These are phyloP conservation scores for Pseudomassariella vexata DNA, from an alignment of 2,329 filamentous ascomycete genomes.

Conservation along the genomic window DNA sequence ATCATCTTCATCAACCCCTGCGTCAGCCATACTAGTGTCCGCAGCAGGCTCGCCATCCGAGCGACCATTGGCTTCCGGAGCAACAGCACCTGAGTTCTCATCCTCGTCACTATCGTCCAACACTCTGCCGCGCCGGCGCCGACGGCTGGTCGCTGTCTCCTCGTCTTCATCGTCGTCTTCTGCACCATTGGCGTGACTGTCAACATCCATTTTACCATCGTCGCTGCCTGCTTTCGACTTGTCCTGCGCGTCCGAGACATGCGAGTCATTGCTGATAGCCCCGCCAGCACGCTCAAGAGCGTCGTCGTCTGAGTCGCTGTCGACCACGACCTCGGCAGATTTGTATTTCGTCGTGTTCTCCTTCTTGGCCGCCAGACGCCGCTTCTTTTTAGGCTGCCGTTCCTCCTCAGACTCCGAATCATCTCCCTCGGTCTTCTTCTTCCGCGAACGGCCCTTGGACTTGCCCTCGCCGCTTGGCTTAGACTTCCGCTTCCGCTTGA, in stretches of 20 bases:
- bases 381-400: conserved; percentile 56
- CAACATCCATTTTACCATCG: conserved; percentile 8
- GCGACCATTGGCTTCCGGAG: conserved; percentile 18
- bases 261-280: conserved; percentile 27
- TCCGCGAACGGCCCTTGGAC: conserved; percentile 29
- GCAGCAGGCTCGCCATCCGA: conserved; percentile 13
- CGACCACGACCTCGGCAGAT: conserved; percentile 76
- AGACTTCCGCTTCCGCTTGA: conserved; percentile 69
- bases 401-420: conserved; percentile 43
- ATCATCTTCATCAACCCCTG: conserved; percentile 27
- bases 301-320: conserved; percentile 56
- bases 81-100: too few relatives aligned
- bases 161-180: conserved; percentile 46
- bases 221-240: conserved; percentile 18
- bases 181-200: conserved; percentile 21
- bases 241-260: conserved; percentile 22
- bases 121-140: conserved; percentile 44
- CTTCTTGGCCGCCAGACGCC: conserved; percentile 43
- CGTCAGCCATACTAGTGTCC: conserved; percentile 28
- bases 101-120: conserved; percentile 51
- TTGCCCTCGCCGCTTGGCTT: conserved; percentile 35
- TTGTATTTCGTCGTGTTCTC: conserved; percentile 66
- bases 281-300: conserved; percentile 40
- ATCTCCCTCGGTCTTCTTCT: conserved; percentile 59
- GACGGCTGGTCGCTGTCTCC: conserved; percentile 31